Conservation (phyloP, 208 protist species). For the Trypanosoma rangeli region DNA sequence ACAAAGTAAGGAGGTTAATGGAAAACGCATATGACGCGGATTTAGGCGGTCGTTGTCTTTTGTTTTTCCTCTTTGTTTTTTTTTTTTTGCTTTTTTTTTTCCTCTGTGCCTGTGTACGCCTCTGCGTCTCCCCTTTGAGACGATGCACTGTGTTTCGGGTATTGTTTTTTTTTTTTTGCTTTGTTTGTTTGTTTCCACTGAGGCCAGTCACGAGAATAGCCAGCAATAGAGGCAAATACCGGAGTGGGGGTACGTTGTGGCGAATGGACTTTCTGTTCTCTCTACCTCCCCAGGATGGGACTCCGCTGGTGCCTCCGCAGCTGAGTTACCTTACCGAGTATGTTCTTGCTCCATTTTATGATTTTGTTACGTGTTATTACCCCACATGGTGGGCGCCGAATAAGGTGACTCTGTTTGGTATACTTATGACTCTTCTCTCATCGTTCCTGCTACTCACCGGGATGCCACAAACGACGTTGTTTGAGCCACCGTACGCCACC, state of each 20-base stretch:
- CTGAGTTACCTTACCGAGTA: constrained; percentile 75
- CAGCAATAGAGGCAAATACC: background rate
- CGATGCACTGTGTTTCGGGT: too few relatives aligned
- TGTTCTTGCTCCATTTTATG: constrained; percentile 81
- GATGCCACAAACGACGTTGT: constrained; percentile 59
- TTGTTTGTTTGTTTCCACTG: background rate
- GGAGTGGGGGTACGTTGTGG: background rate
- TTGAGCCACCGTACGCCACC: constrained; percentile 49
- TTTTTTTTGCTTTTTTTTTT: background rate
- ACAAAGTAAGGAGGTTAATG: background rate
- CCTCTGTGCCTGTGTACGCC: too few relatives aligned
- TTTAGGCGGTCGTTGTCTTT: background rate
- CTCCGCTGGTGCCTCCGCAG: constrained; percentile 43
- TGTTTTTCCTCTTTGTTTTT: background rate
- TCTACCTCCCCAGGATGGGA: constrained; percentile 30
- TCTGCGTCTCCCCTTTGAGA: background rate
- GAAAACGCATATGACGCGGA: background rate
- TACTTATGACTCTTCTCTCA: constrained; percentile 64
- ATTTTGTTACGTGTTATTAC: constrained; percentile 61
- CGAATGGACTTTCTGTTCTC: constrained; percentile 36
- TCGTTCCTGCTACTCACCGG: constrained; percentile 75
- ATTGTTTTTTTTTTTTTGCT: background rate
- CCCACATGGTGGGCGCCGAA: constrained; percentile 75
- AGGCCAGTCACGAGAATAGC: background rate
- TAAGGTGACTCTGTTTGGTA: constrained; percentile 76